Evolutionary conservation across 306 rosid genomes (phyloP).

Genomic region (Trichosanthes truncata): DNA sequence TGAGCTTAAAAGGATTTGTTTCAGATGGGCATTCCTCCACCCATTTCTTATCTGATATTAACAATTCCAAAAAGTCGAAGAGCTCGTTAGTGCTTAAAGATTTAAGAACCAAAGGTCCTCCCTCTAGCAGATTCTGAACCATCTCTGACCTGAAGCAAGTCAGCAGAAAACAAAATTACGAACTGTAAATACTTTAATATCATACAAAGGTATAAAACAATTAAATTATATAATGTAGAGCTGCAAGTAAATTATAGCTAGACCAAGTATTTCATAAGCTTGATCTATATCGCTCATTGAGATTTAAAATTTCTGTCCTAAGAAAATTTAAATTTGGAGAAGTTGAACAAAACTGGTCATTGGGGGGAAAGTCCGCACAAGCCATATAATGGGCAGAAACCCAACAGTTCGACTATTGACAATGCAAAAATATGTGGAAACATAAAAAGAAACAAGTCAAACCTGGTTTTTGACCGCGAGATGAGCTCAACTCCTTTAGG

Average conservation of each 20-base stretch:
- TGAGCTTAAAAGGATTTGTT: slow-evolving; percentile 43
- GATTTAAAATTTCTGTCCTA: background rate
- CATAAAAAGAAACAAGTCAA: slow-evolving; percentile 3
- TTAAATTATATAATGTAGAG: background rate
- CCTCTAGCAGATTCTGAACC: slow-evolving; percentile 38
- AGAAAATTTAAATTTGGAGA: background rate
- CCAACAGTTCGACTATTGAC: background rate
- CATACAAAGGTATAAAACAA: background rate
- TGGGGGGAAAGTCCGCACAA: background rate
- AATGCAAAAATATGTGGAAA: background rate
- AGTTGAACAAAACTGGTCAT: background rate
- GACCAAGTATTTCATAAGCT: background rate
- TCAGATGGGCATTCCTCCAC: slow-evolving; percentile 52
- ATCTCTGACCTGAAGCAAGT: slow-evolving; percentile 46
- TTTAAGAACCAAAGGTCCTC: slow-evolving; percentile 42
- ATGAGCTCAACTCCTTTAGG: slow-evolving; percentile 42
- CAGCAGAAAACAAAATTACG: background rate
- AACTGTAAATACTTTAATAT: background rate
- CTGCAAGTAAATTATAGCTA: background rate
- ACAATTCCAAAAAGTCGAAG: slow-evolving; percentile 49
- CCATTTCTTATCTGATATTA: slow-evolving; percentile 69
- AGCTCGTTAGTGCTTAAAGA: slow-evolving; percentile 29
- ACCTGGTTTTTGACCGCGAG: slow-evolving; percentile 76
- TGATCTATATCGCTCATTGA: background rate
- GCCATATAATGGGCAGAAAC: background rate